Conservation (phyloP, 805 yeast species). For the Kuraishia floccosa region DNA sequence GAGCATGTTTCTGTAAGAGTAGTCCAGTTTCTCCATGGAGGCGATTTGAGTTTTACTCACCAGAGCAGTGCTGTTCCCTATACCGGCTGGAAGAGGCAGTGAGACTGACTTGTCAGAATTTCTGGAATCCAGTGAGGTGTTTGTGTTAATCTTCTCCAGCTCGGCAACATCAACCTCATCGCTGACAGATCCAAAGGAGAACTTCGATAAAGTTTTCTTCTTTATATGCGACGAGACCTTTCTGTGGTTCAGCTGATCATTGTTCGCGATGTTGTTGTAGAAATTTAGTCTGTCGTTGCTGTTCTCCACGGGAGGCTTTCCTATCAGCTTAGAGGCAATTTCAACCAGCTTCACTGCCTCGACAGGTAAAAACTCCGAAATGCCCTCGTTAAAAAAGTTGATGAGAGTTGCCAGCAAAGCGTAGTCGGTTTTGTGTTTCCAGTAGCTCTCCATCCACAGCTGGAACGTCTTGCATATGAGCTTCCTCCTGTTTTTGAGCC, state of each 20-base stretch:
- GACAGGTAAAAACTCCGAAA: slow-evolving; percentile 47
- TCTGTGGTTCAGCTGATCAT: slow-evolving; percentile 41
- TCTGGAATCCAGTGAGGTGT: not conserved
- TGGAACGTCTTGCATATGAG: slow-evolving; percentile 60
- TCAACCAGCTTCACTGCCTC: slow-evolving; percentile 56
- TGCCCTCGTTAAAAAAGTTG: slow-evolving; percentile 71
- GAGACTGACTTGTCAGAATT: slow-evolving; percentile 3
- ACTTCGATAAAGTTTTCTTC: slow-evolving; percentile 15
- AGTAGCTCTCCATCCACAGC: slow-evolving; percentile 84
- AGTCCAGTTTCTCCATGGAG: slow-evolving; percentile 36
- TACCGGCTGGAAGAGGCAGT: slow-evolving; percentile 15
- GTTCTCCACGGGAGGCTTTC: slow-evolving; percentile 38
- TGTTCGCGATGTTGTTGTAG: slow-evolving; percentile 20
- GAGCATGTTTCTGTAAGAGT: slow-evolving; percentile 41
- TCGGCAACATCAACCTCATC: slow-evolving; percentile 21
- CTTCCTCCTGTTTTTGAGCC: slow-evolving; percentile 50
- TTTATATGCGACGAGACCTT: slow-evolving; percentile 27
- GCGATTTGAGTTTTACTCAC: slow-evolving; percentile 25
- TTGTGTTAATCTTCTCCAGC: slow-evolving; percentile 11
- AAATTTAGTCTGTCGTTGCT: slow-evolving; percentile 17
- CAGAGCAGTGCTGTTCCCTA: slow-evolving; percentile 9
- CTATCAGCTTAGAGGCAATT: slow-evolving; percentile 47
- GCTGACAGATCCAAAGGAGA: slow-evolving; percentile 12
- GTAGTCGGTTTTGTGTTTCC: slow-evolving; percentile 60
- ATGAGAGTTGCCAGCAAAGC: slow-evolving; percentile 54